Base-by-base conservation (phyloP, 805 yeast species). In the Kodamaea kaohsiungensis region DNA sequence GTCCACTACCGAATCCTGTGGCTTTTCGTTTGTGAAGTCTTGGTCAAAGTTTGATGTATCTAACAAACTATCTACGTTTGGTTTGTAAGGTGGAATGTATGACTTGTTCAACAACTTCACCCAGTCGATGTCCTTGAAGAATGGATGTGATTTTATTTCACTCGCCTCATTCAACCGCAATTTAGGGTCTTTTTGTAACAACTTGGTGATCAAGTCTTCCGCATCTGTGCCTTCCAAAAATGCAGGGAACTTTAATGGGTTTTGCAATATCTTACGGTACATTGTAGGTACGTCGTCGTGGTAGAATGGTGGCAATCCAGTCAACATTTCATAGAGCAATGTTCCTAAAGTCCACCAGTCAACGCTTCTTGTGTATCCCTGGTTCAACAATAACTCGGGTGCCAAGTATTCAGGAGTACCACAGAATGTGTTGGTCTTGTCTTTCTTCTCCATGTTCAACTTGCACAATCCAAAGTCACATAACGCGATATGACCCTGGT, bases 341-440 rank as follows among this genome's bases (percentile, higher is more conserved):
- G 93, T 92, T 43, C 99, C 99, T 62, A 95, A 77, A 1, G 99
- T 95, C 99, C 99, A 95, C 93, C 97, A 95, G 71, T 95, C 99
- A 18, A 95, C 98, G 8, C 88, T 88, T 69, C 96, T 86, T 1
- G 98, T 91, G 71, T 95, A 95, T 1, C 98, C 98, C 67, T 89
- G 91, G 48, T 96, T 95, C 62, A 91, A 76, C 48, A 95, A 76
- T 61, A 95, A 77, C 71, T 95, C 99, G 0, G 99, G 99, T 0
- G 98, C 97, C 61, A 95, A 78, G 70, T 95, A 95, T 71, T 95
- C 98, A 0, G 98, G 98, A 0, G 99, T 95, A 42, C 99, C 99
- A 72, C 99, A 95, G 69, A 95, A 95, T 0, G 99, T 95, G 63
- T 87, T 88, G 0, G 91, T 87, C 70, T 89, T 89, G 63, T 91